Conservation (phyloP, 2,329 filamentous ascomycete genomes). For the Ascochyta fabae region DNA sequence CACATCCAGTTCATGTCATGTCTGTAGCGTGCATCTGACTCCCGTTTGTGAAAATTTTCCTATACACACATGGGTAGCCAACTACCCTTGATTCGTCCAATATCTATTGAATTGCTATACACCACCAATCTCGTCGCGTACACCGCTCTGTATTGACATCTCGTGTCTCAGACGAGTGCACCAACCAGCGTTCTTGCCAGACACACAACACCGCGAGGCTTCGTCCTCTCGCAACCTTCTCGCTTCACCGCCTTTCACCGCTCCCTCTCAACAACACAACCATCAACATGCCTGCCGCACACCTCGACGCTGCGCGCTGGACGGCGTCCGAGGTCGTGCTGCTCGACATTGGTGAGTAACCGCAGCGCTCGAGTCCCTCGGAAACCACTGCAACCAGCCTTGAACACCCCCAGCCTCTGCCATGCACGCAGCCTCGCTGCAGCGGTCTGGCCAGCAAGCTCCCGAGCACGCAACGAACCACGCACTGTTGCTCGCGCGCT, state of each 20-base stretch:
- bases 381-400: constrained; percentile 29
- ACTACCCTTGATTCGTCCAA: constrained; percentile 14
- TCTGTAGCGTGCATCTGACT: constrained; percentile 20
- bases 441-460: constrained; percentile 28
- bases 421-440: constrained; percentile 23
- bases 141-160: constrained; percentile 40
- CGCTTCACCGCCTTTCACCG: constrained; percentile 45
- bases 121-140: constrained; percentile 27
- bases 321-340: constrained; percentile 56
- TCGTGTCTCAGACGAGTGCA: constrained; percentile 27
- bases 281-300: constrained; percentile 36
- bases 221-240: constrained; percentile 32
- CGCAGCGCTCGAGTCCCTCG: constrained; percentile 24
- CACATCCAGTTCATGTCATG: constrained; percentile 12
- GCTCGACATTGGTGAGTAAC: constrained; percentile 64
- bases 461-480: constrained; percentile 24
- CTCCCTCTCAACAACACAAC: constrained; percentile 24
- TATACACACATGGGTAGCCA: constrained; percentile 22
- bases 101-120: constrained; percentile 20
- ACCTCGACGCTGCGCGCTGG: constrained; percentile 41
- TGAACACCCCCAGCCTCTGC: constrained; percentile 17
- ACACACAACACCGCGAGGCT: constrained; percentile 28
- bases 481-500: constrained; percentile 19
- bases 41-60: constrained; percentile 29
- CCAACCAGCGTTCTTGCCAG: constrained; percentile 37